Base-by-base conservation (phyloP, 1,284 basidiomycete species). In the Ceratobasidium sp. region DNA sequence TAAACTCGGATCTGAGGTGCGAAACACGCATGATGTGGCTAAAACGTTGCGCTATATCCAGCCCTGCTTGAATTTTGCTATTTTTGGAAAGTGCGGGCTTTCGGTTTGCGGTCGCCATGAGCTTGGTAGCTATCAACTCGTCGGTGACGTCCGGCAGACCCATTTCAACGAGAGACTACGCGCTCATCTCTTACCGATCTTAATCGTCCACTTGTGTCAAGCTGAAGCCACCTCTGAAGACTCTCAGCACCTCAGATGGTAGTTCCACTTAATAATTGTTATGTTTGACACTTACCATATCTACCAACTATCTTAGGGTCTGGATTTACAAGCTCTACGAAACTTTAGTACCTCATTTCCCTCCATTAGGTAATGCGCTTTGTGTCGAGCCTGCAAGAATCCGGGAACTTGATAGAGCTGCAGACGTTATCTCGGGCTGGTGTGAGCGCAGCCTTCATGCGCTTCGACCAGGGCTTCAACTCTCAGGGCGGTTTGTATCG, bases 1-100 rank as follows among this genome's bases (percentile, higher is more conserved):
- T 10, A 47, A 33, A 13, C 26, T 66, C 6, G 53, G 31, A 20
- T 65, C 63, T 3, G 37, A 75, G 37, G 49, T 58, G 26, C 37
- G 26, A 6, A n/a, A 1, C 1, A 66, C 66, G 63, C 51, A 66
- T 35, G 3, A 20, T 15, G 51, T 39, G 17, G 51, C 63, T 4
- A 66, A 15, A 23, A 5, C 53, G 3, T n/a, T 28, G 1, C 26
- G 23, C 15, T 75, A 45, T 33, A 51, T 66, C 23, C 53, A 65
- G 13, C 73, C 73, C 1, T 75, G 73, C 39, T 28, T 66, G 13
- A 37, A 58, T 13, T 75, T 56, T 47, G 73, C 73, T 15, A 31
- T 75, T 0, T 75, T 75, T 28, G 73, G 73, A n/a, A 66, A n/a
- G 1, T 75, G 73, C 33, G 53, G 42, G 10, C 49, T 51, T 13